Evolutionary conservation across 2,329 filamentous ascomycete species (phyloP), one percentile per base, ranked within the genome.

Genomic region (Penicillium sclerotiorum): DNA sequence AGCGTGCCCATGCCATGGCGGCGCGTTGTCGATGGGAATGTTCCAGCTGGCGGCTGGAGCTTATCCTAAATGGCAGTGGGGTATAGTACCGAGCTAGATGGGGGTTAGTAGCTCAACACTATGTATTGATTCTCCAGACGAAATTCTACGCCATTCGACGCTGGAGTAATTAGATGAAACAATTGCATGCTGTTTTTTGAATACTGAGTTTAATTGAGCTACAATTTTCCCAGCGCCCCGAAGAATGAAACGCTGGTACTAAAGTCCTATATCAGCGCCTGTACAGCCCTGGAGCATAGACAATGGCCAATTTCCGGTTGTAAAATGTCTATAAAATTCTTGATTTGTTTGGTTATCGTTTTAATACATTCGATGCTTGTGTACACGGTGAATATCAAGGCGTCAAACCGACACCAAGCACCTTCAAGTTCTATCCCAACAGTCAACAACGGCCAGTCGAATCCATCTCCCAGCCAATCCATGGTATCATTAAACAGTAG

Each of bases 1-100:
- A 53, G 33, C 53, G 52, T 47, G 63, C 67, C 45, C 68, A 55
- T 28, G 66, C 62, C 72, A 74, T 74, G 45, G 49, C 47, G 54
- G 39, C 40, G 25, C 38, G 38, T 32, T 53, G 33, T 52, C 48
- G 47, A 53, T 8, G 33, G 47, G 46, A 47, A 59, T 51, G 42
- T 56, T 47, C 47, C 45, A 59, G 52, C 50, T 60, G 59, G 56
- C 59, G 52, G 37, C 13, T 28, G 13, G 52, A 61, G 37, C 40
- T 43, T 12, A 7, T 9, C 11, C 12, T 8, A 8, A 18, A 36
- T 20, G 40, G 9, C 33, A 17, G 33, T 36, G 33, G 33, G 33
- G 33, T 36, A 11, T n/a, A n/a, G 15, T 33, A 28, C 25, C 9
- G 25, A 9, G 12, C 15, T 36, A 18, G 33, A 15, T 36, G 9